phyloP scores from a whole-genome alignment of 805 yeast species.

The Candida nanaspora region DNA sequence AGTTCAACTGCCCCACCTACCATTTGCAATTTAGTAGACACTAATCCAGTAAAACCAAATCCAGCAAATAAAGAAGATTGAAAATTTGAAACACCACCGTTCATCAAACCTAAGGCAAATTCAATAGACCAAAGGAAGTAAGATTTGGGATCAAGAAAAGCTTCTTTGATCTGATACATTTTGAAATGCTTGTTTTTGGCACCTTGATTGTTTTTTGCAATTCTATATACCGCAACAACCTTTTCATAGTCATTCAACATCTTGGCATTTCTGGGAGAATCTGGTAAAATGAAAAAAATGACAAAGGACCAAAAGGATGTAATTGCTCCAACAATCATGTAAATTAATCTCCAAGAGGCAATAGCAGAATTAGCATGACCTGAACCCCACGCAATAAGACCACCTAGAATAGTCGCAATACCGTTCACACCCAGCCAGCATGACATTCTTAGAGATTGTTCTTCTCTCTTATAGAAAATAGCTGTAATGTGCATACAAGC shows the following conservation, averaged over 20 bases:
- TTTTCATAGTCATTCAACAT: conserved; percentile 30
- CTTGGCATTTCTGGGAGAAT: conserved; percentile 40
- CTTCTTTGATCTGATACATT: conserved; percentile 19
- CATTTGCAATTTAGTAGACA: conserved; percentile 17
- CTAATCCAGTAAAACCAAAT: conserved; percentile 17
- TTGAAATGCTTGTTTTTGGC: conserved; percentile 22
- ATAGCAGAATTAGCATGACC: conserved; percentile 21
- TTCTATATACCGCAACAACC: conserved; percentile 25
- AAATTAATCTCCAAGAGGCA: conserved; percentile 34
- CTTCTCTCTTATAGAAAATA: conserved; percentile 37
- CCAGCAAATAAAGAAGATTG: conserved; percentile 28
- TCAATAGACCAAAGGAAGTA: conserved; percentile 27
- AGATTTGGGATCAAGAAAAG: conserved; percentile 27
- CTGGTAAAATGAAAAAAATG: conserved; percentile 46
- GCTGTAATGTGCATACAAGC: conserved; percentile 44
- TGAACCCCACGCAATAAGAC: conserved; percentile 50
- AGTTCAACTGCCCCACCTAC: conserved; percentile 30
- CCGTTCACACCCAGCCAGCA: conserved; percentile 37
- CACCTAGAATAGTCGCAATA: conserved; percentile 41
- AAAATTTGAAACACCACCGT: conserved; percentile 38
- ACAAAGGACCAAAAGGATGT: conserved; percentile 45
- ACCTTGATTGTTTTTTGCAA: conserved; percentile 13
- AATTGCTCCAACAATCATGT: conserved; percentile 51
- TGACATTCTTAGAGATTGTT: conserved; percentile 33
- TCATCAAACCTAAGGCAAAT: conserved; percentile 22